Evolutionary conservation across 768 basidiomycete species (phyloP).

Genomic region (Sistotremastrum niveocremeum): DNA sequence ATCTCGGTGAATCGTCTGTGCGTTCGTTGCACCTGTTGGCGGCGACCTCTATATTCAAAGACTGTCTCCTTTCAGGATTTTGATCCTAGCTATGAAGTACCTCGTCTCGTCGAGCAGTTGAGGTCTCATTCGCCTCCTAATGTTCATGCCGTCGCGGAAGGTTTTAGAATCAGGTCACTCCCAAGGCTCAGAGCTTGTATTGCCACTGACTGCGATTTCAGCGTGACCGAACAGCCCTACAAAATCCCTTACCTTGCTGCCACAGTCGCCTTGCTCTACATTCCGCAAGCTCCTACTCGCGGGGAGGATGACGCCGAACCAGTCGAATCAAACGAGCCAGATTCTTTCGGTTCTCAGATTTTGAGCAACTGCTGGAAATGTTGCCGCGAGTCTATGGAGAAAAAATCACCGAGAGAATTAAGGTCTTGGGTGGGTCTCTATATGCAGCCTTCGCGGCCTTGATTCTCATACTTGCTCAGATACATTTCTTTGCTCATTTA

Average conservation of each 20-base stretch:
- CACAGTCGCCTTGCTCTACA: conserved; percentile 48
- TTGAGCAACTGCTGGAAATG: conserved; percentile 86
- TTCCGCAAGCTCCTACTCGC: conserved; percentile 28
- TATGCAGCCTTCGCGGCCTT: conserved; percentile 4
- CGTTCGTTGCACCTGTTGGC: not conserved
- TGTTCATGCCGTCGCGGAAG: conserved; percentile 55
- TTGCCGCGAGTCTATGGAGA: conserved; percentile 81
- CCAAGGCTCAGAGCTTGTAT: not conserved
- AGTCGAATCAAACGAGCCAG: conserved; percentile 24
- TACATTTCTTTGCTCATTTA: conserved; percentile 87
- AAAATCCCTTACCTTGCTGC: conserved; percentile 87
- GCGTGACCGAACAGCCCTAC: conserved; percentile 84
- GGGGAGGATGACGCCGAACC: conserved; percentile 21
- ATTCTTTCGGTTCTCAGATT: conserved; percentile 51
- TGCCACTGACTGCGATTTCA: conserved; percentile 16
- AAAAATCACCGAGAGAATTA: conserved; percentile 81
- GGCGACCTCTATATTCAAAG: conserved; percentile 1
- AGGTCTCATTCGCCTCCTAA: conserved; percentile 43
- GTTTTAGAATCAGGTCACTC: conserved; percentile 57
- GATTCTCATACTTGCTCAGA: conserved; percentile 30
- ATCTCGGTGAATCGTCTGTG: conserved; percentile 69
- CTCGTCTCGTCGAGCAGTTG: conserved; percentile 51
- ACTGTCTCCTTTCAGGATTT: conserved; percentile 33
- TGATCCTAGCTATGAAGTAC: conserved; percentile 46
- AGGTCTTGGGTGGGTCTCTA: conserved; percentile 60